These are phyloP conservation scores for Aegilops tauschii DNA, from an alignment of 176 grass and related monocot genomes.

Conservation along the genomic window DNA sequence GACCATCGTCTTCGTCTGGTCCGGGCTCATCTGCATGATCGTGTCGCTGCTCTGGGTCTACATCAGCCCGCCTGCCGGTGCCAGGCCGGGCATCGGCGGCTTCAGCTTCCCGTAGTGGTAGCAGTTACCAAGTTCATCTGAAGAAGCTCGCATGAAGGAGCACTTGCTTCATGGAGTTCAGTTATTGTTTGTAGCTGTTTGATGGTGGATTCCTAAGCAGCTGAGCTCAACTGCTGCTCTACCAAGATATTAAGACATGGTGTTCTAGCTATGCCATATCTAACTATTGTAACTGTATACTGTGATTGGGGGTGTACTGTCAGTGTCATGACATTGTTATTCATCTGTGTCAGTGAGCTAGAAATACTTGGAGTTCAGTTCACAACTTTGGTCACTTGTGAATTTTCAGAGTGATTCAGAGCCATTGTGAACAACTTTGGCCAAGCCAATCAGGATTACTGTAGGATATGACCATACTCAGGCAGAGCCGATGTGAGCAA, in stretches of 20 bases:
- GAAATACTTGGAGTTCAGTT: background rate
- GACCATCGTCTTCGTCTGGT: constrained; percentile 94
- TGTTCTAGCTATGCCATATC: background rate
- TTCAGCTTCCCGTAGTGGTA: constrained; percentile 66
- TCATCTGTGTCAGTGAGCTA: background rate
- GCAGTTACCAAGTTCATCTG: background rate
- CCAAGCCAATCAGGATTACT: too few species aligned
- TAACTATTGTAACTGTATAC: constrained; percentile 23
- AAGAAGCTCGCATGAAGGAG: constrained; percentile 34
- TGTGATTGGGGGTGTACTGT: background rate
- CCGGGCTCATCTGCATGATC: constrained; percentile 71
- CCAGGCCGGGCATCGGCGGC: constrained; percentile 40
- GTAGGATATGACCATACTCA: too few species aligned
- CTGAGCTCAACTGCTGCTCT: constrained; percentile 29
- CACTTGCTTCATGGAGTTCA: constrained; percentile 48
- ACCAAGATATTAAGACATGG: background rate
- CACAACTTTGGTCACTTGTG: too few species aligned
- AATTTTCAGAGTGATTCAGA: too few species aligned
- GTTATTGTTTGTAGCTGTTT: background rate
- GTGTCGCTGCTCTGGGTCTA: constrained; percentile 90
- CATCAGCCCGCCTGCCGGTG: constrained; percentile 70
- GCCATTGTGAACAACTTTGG: too few species aligned
- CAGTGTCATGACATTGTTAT: background rate
- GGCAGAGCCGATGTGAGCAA: too few species aligned
- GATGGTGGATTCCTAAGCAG: constrained; percentile 23